Percentiles rank a stretch among this genome's conserved stretches.
These are phyloP conservation scores for Talaromyces rugulosus DNA, from an alignment of 2,329 filamentous ascomycete genomes.

Conservation along the genomic window DNA sequence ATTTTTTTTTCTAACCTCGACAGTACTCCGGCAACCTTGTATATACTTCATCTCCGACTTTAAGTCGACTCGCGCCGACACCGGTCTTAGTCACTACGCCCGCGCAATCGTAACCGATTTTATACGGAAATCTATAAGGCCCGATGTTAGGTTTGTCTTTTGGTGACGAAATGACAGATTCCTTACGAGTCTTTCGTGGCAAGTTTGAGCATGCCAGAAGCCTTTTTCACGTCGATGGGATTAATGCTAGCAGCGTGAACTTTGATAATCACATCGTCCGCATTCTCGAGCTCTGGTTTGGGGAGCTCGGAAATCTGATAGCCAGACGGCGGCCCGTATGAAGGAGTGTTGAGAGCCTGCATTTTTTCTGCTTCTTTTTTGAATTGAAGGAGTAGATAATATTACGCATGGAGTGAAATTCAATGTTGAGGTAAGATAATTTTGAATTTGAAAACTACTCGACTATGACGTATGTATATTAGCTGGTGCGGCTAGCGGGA, in stretches of 20 bases:
- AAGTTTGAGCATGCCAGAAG: constrained; percentile 32
- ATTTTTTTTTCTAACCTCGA: constrained; percentile 21
- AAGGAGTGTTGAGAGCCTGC: not conserved
- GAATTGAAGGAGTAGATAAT: not conserved
- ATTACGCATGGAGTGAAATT: too few species aligned
- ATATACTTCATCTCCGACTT: constrained; percentile 37
- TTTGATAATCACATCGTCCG: constrained; percentile 20
- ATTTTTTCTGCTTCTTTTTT: not conserved
- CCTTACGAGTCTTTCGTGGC: constrained; percentile 29
- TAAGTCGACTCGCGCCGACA: constrained; percentile 28
- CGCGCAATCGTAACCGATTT: constrained; percentile 40
- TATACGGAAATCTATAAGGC: constrained; percentile 35
- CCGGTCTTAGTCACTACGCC: constrained; percentile 36
- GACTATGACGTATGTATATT: not conserved
- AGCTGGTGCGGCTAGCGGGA: not conserved
- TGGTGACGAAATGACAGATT: not conserved
- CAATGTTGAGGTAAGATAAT: not conserved
- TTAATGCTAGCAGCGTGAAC: constrained; percentile 44
- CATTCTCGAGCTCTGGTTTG: constrained; percentile 12
- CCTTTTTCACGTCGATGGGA: constrained; percentile 43
- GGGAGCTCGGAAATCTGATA: constrained; percentile 19
- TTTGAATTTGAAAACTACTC: not conserved
- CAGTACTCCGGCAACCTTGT: constrained; percentile 26
- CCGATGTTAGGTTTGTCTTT: not conserved
- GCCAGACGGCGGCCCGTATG: not conserved